Evolutionary conservation across 371 early-diverging fungal genomes (phyloP), one percentile per base, ranked within the genome.

Genomic region (Dichotomocladium elegans): DNA sequence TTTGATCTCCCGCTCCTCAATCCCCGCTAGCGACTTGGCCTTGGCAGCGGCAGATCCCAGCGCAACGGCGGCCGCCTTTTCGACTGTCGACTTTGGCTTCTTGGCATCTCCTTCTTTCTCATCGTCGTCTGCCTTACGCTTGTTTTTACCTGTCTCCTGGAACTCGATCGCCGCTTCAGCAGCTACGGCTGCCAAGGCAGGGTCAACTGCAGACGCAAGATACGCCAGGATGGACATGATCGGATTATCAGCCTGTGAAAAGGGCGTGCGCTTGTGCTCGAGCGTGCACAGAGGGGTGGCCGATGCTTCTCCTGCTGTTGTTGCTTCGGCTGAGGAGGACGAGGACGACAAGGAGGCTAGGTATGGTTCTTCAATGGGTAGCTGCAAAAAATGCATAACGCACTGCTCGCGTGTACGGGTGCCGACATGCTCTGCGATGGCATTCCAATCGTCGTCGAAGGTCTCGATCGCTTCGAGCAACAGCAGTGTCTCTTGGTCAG

Each of bases 381-480:
- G 68, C 63, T 94, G 90, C 33, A 99, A 64, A 66, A 99, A 99
- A 41, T 94, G 88, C 27, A 92, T 79, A 28, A 99, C 85, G 60
- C 99, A 99, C 63, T 98, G 93, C 51, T 97, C 96, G 41, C 91
- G 85, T 5, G 90, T 85, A 41, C 93, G 87, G 22, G 91, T 94
- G 4, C 94, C 94, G 4, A 99, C 98, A 63, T 97, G 93, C 44
- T 90, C 90, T 14, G 97, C 83, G 28, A 99, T 90, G 56, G 85
- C 81, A 46, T 85, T 74, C 99, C 99, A 99, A 69, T 99, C 95
- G 48, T 99, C 96, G 33, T 94, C 93, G 72, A 79, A 93, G 81
- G 90, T 82, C 59, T 99, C 99, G 21, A 99, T 71, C 4, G 89
- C 99, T 77, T 99, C 99, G 27, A 99, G 70, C 24, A 99, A 79